Conservation (phyloP, 2,329 filamentous ascomycete species). For the Ophiocordyceps polyrhachis-furcata region DNA sequence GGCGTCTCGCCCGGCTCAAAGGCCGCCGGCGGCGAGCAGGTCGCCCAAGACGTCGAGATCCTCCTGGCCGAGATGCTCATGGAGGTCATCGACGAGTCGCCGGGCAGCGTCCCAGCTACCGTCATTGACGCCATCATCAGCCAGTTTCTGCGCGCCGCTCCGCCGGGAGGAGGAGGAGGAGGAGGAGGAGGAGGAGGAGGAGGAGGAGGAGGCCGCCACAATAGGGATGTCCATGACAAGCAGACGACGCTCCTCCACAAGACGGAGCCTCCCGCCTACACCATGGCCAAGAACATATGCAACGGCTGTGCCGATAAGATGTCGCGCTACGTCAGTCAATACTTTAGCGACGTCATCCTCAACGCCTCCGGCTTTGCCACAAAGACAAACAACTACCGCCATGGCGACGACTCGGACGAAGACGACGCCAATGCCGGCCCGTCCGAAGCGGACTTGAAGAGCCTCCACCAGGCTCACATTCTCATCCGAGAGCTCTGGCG, state of each 20-base stretch:
- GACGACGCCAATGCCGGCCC: conserved; percentile 42
- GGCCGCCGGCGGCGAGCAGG: conserved; percentile 55
- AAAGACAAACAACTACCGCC: conserved; percentile 36
- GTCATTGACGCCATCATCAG: conserved; percentile 88
- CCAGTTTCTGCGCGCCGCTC: conserved; percentile 80
- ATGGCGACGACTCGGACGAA: conserved; percentile 44
- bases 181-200: neutral
- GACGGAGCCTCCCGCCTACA: conserved; percentile 79
- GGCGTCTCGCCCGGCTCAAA: conserved; percentile 66
- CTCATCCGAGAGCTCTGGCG: conserved; percentile 87
- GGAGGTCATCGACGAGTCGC: conserved; percentile 71
- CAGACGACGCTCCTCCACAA: conserved; percentile 74
- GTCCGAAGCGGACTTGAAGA: conserved; percentile 68
- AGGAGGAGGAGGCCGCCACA: conserved; percentile 31
- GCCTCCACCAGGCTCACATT: conserved; percentile 75
- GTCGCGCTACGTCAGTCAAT: conserved; percentile 84
- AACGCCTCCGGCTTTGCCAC: conserved; percentile 51
- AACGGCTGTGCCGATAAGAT: conserved; percentile 82
- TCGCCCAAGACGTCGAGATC: conserved; percentile 85
- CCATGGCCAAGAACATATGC: conserved; percentile 91
- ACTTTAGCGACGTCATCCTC: conserved; percentile 92
- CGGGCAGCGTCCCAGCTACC: conserved; percentile 50
- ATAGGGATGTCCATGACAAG: conserved; percentile 48
- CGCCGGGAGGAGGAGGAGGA: conserved; percentile 19
- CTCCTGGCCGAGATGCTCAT: conserved; percentile 76